These are phyloP conservation scores for Pyronema domesticum DNA, from an alignment of 495 filamentous ascomycete species.

Conservation along the genomic window DNA sequence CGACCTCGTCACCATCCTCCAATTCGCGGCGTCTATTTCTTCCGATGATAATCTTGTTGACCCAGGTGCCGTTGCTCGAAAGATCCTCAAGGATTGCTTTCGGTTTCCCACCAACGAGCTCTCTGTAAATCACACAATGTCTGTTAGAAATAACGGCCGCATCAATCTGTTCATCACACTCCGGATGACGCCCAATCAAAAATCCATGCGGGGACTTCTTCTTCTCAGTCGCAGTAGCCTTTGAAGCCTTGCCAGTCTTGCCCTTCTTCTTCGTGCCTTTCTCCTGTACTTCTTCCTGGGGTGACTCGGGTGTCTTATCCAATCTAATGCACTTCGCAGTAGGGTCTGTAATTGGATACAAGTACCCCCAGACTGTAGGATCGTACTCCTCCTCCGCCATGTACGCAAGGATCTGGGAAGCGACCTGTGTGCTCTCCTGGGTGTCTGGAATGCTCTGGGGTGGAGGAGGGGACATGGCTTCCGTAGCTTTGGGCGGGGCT, in stretches of 20 bases:
- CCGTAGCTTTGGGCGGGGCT: conserved; percentile 26
- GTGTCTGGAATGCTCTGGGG: conserved; percentile 36
- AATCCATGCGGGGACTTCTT: conserved; percentile 59
- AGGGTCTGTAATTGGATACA: conserved; percentile 51
- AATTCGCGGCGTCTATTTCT: conserved; percentile 82
- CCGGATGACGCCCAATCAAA: conserved; percentile 76
- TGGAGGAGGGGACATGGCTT: conserved; percentile 26
- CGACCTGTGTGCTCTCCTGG: conserved; percentile 42
- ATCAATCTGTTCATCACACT: conserved; percentile 73
- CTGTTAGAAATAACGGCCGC: conserved; percentile 83
- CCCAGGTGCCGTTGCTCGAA: conserved; percentile 89
- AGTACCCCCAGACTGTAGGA: conserved; percentile 67
- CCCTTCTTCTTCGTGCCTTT: conserved; percentile 26
- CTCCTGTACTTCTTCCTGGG: conserved; percentile 11
- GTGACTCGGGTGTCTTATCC: conserved; percentile 24
- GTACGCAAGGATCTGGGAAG: conserved; percentile 55
- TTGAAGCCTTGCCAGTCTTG: conserved; percentile 29
- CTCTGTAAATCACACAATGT: conserved; percentile 77
- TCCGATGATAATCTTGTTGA: conserved; percentile 80
- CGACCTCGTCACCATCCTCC: conserved; percentile 74
- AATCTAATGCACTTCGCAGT: conserved; percentile 50
- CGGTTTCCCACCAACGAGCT: conserved; percentile 61
- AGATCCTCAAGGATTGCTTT: conserved; percentile 80
- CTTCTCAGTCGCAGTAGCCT: conserved; percentile 28
- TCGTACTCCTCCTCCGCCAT: conserved; percentile 75